A percentile compares a stretch with the other conserved stretches of the same genome.
Evolutionary conservation across 805 yeast species (phyloP).

Genomic region (Starmerella stigmatis): DNA sequence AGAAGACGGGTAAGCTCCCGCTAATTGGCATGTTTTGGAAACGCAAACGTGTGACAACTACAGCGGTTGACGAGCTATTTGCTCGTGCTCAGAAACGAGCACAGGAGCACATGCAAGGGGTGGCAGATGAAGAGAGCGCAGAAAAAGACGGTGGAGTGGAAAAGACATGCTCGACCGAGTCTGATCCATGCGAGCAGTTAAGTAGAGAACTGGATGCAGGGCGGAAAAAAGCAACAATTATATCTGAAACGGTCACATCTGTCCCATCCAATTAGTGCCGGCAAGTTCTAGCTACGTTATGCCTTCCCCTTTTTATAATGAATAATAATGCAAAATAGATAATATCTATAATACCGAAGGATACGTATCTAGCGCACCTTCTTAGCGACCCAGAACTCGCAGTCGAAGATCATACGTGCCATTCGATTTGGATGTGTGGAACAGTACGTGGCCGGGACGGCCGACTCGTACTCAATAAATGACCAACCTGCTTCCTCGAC

Average conservation of each 20-base stretch:
- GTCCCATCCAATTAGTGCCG: too few relatives aligned
- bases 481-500: constrained; percentile 42
- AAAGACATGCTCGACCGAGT: too few relatives aligned
- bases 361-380: constrained; percentile 25
- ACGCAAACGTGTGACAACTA: constrained; percentile 29
- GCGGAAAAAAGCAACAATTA: too few relatives aligned
- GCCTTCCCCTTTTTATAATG: too few relatives aligned
- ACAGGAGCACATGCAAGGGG: constrained; percentile 14
- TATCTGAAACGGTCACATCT: too few relatives aligned
- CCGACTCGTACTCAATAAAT: constrained; percentile 37
- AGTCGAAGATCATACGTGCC: constrained; percentile 48
- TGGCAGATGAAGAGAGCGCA: constrained; percentile 16
- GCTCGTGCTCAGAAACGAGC: constrained; percentile 22
- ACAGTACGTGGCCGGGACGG: constrained; percentile 44
- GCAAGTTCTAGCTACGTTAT: too few relatives aligned
- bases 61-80: constrained; percentile 32
- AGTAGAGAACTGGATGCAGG: too few relatives aligned
- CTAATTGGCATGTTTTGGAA: constrained; percentile 36
- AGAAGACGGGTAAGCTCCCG: constrained; percentile 75
- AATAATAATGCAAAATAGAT: too few relatives aligned
- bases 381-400: constrained; percentile 60
- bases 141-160: constrained; percentile 21
- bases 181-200: too few relatives aligned
- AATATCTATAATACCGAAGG: too few relatives aligned
- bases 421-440: constrained; percentile 38